Evolutionary conservation across 805 yeast species (phyloP).

Genomic region (Cyberlindnera sargentensis): DNA sequence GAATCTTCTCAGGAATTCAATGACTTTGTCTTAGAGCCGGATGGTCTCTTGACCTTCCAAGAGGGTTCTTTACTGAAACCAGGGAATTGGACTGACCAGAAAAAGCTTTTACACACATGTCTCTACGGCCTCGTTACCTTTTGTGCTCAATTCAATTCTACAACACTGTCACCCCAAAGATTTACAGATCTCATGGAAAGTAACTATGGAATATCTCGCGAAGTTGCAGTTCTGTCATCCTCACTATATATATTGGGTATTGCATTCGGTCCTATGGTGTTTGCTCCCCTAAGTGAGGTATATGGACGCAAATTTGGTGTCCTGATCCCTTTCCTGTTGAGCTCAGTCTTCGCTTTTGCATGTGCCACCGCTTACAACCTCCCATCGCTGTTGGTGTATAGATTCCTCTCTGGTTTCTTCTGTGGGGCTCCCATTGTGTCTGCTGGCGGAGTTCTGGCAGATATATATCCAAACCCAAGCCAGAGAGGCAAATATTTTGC

Average conservation of each 20-base stretch:
- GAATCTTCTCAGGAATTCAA: conserved; percentile 1
- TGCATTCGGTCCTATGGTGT: conserved; percentile 51
- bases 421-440: conserved; percentile 57
- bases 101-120: conserved; percentile 32
- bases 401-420: conserved; percentile 54
- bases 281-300: conserved; percentile 49
- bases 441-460: conserved; percentile 48
- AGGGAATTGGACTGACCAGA: conserved; percentile 29
- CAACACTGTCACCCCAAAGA: conserved; percentile 37
- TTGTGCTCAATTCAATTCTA: conserved; percentile 44
- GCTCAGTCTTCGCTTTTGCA: conserved; percentile 40
- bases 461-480: conserved; percentile 38
- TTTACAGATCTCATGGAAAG: conserved; percentile 26
- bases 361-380: conserved; percentile 44
- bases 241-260: conserved; percentile 59
- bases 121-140: conserved; percentile 34
- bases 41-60: conserved; percentile 10
- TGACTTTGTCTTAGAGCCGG: conserved; percentile 5
- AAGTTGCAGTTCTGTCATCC: conserved; percentile 45
- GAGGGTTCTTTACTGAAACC: conserved; percentile 18
- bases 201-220: conserved; percentile 36
- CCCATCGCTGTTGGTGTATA: conserved; percentile 41
- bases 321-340: conserved; percentile 33
- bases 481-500: conserved; percentile 47
- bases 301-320: conserved; percentile 38